Evolutionary conservation across 2,329 filamentous ascomycete genomes (phyloP).

Genomic region (Colletotrichum gloeosporioides): DNA sequence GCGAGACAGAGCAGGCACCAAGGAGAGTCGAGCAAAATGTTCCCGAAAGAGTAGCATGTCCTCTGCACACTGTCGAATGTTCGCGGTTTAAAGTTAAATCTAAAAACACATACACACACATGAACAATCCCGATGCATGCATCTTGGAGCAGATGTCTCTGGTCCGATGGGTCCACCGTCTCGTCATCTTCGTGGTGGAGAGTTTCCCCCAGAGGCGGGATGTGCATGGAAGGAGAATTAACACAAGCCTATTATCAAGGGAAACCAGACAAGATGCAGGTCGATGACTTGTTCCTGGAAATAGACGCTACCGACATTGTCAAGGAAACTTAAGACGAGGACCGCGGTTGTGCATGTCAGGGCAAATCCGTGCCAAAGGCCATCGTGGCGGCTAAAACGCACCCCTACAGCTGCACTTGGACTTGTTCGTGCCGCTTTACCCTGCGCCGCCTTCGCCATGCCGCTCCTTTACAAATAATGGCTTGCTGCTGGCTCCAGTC

Average conservation of each 20-base stretch:
- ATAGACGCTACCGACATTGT: conserved; percentile 1
- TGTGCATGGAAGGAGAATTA: not conserved
- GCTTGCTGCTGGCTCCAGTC: not conserved
- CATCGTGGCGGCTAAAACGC: not conserved
- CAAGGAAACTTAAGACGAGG: conserved; percentile 6
- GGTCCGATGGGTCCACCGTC: not conserved
- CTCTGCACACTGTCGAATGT: not conserved
- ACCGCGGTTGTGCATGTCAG: not conserved
- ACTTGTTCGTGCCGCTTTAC: not conserved
- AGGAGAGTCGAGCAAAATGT: not conserved
- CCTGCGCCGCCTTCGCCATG: not conserved
- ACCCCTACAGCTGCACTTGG: not conserved
- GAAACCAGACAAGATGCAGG: not conserved
- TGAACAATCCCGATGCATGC: not conserved
- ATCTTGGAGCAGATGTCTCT: not conserved
- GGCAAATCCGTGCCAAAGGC: not conserved
- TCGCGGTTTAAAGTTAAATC: not conserved
- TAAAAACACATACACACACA: not conserved
- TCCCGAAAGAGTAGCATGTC: not conserved
- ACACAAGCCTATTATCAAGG: not conserved
- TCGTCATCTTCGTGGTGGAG: not conserved
- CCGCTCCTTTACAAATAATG: not conserved
- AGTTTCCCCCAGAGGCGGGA: not conserved
- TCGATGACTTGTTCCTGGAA: not conserved
- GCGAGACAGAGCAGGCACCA: not conserved